These are phyloP conservation scores for Tremella yokohamensis DNA, from an alignment of 768 basidiomycete species.

Conservation along the genomic window DNA sequence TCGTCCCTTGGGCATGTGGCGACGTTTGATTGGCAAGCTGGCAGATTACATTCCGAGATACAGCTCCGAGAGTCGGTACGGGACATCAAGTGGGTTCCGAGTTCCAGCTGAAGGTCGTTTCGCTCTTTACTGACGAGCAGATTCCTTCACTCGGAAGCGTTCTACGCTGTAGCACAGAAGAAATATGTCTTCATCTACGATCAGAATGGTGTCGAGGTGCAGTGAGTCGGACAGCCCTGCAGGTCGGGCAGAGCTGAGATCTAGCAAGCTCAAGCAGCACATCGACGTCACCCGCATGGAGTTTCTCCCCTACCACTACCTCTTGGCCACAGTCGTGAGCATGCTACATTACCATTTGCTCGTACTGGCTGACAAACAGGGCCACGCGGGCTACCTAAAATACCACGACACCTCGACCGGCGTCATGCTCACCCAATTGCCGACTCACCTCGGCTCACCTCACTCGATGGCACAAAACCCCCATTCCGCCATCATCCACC, in stretches of 20 bases:
- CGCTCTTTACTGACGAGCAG: constrained; percentile 52
- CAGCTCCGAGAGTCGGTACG: constrained; percentile 80
- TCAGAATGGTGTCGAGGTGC: constrained; percentile 85
- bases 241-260: neutral
- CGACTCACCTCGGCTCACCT: constrained; percentile 83
- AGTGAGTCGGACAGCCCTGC: constrained; percentile 60
- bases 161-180: constrained; percentile 92
- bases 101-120: neutral
- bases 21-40: constrained; percentile 89
- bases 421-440: constrained; percentile 74
- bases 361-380: constrained; percentile 54
- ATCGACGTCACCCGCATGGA: constrained; percentile 86
- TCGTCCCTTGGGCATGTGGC: constrained; percentile 81
- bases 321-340: constrained; percentile 77
- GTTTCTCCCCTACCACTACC: constrained; percentile 93
- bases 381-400: constrained; percentile 84
- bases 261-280: constrained; percentile 52
- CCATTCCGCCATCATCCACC: constrained; percentile 89
- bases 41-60: constrained; percentile 77
- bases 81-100: constrained; percentile 73
- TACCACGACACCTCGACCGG: constrained; percentile 98
- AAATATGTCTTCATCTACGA: constrained; percentile 97
- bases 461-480: constrained; percentile 81
- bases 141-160: constrained; percentile 87
- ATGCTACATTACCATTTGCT: neutral